A percentile compares a stretch with the other conserved stretches of the same genome.
Conservation (phyloP, 2,329 filamentous ascomycete genomes). For the Stromatinia cepivora region DNA sequence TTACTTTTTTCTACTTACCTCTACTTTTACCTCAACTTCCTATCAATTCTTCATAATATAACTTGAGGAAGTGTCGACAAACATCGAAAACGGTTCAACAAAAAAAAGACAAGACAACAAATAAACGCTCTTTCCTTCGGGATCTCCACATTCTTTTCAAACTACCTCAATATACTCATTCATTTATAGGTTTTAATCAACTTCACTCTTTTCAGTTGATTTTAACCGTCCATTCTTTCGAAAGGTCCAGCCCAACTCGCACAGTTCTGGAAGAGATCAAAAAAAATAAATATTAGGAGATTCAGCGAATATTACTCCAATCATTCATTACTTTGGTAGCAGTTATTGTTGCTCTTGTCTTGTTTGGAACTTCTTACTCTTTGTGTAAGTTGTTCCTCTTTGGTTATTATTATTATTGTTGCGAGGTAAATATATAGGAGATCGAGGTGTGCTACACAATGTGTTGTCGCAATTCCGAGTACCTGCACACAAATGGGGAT, state of each 20-base stretch:
- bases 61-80: slow-evolving; percentile 10
- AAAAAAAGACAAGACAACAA: slow-evolving; percentile 8
- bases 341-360: slow-evolving; percentile 17
- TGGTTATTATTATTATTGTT: neutral
- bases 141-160: slow-evolving; percentile 40
- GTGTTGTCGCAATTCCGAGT: neutral
- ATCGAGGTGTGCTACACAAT: neutral
- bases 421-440: neutral
- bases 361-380: slow-evolving; percentile 27
- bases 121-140: slow-evolving; percentile 38
- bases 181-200: slow-evolving; percentile 39
- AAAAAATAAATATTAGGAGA: slow-evolving; percentile 5
- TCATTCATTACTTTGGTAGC: slow-evolving; percentile 11
- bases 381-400: slow-evolving; percentile 31
- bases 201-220: slow-evolving; percentile 48
- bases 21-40: slow-evolving; percentile 19
- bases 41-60: slow-evolving; percentile 20
- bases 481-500: neutral
- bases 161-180: neutral
- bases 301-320: slow-evolving; percentile 20
- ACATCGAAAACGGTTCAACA: slow-evolving; percentile 1
- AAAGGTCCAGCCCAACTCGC: slow-evolving; percentile 15
- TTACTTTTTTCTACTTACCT: slow-evolving; percentile 1
- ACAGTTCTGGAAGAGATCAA: slow-evolving; percentile 4
- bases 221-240: slow-evolving; percentile 44